A percentile compares a stretch with the other conserved stretches of the same genome.
Conservation (phyloP, 768 basidiomycete species). For the Pisolithus sp. region DNA sequence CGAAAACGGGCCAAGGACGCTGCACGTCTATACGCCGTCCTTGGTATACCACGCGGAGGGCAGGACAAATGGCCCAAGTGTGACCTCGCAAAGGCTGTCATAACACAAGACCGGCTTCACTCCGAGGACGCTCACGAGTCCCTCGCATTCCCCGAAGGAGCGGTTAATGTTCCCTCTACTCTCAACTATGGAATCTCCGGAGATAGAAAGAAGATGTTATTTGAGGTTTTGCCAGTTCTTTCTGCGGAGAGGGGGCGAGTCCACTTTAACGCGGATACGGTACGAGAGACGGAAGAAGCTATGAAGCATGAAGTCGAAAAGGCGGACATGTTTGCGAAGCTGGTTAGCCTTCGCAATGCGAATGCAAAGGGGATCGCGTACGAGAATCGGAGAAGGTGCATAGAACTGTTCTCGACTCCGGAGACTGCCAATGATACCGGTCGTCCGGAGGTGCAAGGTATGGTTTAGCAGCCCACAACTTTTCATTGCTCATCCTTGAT, state of each 20-base stretch:
- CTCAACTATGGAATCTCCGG: conserved; percentile 61
- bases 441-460: conserved; percentile 87
- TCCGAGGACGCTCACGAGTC: conserved; percentile 16
- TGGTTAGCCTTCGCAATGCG: conserved; percentile 83
- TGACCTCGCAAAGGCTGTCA: conserved; percentile 57
- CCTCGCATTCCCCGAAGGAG: conserved; percentile 28
- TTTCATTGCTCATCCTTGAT: neutral
- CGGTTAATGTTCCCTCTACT: conserved; percentile 43
- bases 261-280: conserved; percentile 12
- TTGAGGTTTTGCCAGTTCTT: conserved; percentile 58
- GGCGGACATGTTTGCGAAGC: conserved; percentile 51
- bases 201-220: conserved; percentile 54
- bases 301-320: conserved; percentile 37
- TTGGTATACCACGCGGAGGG: conserved; percentile 63
- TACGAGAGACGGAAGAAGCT: conserved; percentile 19
- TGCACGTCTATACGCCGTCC: conserved; percentile 57
- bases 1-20: conserved; percentile 30
- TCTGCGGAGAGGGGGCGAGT: conserved; percentile 30
- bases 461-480: neutral
- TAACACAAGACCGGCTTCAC: conserved; percentile 46
- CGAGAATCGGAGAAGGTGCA: conserved; percentile 77
- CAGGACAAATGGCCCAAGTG: conserved; percentile 62
- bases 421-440: conserved; percentile 71
- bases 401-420: conserved; percentile 69
- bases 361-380: conserved; percentile 80